Conservation (phyloP, 2,329 filamentous ascomycete genomes). For the Ascochyta lentis region DNA sequence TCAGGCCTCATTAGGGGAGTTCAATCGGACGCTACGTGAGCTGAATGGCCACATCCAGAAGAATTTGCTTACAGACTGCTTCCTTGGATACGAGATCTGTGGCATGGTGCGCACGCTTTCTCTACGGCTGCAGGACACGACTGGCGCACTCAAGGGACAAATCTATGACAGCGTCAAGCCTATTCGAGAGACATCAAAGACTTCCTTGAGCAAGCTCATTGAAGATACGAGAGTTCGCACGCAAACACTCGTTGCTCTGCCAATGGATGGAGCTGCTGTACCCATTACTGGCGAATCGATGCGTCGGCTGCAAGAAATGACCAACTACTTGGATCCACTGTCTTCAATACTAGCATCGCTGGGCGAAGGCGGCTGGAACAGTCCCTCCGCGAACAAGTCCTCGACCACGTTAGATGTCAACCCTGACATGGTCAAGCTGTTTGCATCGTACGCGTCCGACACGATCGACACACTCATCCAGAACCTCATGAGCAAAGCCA, state of each 20-base stretch:
- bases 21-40: constrained; percentile 84
- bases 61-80: constrained; percentile 90
- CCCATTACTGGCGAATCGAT: constrained; percentile 84
- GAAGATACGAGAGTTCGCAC: constrained; percentile 81
- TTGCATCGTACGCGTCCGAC: constrained; percentile 88
- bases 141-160: constrained; percentile 82
- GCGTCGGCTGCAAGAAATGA: constrained; percentile 84
- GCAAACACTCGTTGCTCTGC: constrained; percentile 69
- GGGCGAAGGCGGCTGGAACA: constrained; percentile 86
- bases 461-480: constrained; percentile 82
- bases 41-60: constrained; percentile 87
- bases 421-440: constrained; percentile 85
- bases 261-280: constrained; percentile 78
- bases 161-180: constrained; percentile 88
- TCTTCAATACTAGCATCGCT: constrained; percentile 90
- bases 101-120: constrained; percentile 85
- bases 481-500: constrained; percentile 76
- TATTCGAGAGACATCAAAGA: constrained; percentile 88
- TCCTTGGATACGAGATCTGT: constrained; percentile 91
- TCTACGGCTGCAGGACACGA: constrained; percentile 78
- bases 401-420: constrained; percentile 79
- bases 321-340: constrained; percentile 82
- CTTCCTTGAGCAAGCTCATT: constrained; percentile 80
- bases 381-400: constrained; percentile 60
- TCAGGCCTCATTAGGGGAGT: constrained; percentile 77